Conservation (phyloP, 805 yeast species). For the Candida montana region DNA sequence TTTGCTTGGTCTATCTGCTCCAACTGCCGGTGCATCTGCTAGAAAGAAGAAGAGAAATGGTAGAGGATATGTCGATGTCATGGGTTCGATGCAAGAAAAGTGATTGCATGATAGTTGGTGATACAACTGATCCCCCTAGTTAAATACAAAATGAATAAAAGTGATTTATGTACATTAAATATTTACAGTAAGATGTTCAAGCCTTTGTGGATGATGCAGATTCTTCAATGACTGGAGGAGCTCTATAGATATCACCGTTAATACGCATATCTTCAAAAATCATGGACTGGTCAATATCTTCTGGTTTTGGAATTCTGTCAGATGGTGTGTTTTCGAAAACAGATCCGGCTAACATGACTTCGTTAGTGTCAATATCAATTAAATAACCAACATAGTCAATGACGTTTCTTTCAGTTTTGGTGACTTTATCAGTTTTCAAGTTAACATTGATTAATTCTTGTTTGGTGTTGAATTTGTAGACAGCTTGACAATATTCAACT, state of each 20-base stretch:
- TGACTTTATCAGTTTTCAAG: conserved; percentile 38
- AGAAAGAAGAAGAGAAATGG: conserved; percentile 40
- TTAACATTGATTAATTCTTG: conserved; percentile 52
- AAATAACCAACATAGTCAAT: conserved; percentile 57
- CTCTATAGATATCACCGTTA: conserved; percentile 31
- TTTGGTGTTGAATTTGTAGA: conserved; percentile 56
- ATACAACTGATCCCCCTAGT: neutral
- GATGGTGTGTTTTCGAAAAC: conserved; percentile 53
- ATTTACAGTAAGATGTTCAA: conserved; percentile 4
- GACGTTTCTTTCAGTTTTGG: conserved; percentile 46
- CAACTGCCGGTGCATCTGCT: conserved; percentile 19
- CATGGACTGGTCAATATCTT: conserved; percentile 24
- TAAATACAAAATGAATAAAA: no score
- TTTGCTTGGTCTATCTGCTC: conserved; percentile 33
- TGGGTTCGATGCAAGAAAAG: conserved; percentile 28
- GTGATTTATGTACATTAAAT: conserved; percentile 4
- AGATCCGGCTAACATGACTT: conserved; percentile 57
- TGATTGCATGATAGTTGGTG: neutral
- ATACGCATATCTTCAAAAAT: conserved; percentile 27
- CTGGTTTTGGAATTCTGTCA: conserved; percentile 32
- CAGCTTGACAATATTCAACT: conserved; percentile 50
- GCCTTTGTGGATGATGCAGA: conserved; percentile 1
- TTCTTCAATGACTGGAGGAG: conserved; percentile 17
- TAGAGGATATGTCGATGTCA: conserved; percentile 65
- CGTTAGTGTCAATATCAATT: conserved; percentile 55